Percentiles rank a stretch among this genome's conserved stretches.
Conservation (phyloP, 1,139 yeast genomes). For the Lodderomyces metapsilosis region DNA sequence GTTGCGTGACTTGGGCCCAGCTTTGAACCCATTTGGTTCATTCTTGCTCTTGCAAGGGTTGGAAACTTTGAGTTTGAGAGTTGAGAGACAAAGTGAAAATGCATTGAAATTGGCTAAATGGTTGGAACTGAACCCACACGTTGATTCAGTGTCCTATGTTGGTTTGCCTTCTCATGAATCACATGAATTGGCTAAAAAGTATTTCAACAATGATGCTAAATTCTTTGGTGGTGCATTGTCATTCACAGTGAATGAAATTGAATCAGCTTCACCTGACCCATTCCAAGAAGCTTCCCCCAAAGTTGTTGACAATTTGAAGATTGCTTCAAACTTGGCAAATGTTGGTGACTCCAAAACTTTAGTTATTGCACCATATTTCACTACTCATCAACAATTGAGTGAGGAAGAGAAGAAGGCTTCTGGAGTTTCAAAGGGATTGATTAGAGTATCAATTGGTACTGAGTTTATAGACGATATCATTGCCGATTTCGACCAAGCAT, state of each 20-base stretch:
- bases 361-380: conserved; percentile 92
- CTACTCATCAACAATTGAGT: conserved; percentile 88
- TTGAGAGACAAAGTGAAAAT: conserved; percentile 85
- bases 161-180: conserved; percentile 83
- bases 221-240: conserved; percentile 81
- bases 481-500: conserved; percentile 82
- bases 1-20: conserved; percentile 89
- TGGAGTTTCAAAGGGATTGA: conserved; percentile 85
- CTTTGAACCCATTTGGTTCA: conserved; percentile 83
- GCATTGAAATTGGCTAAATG: conserved; percentile 79
- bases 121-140: conserved; percentile 71
- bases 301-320: conserved; percentile 76
- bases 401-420: conserved; percentile 77
- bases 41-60: conserved; percentile 87
- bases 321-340: conserved; percentile 91
- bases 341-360: conserved; percentile 96
- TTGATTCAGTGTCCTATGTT: conserved; percentile 87
- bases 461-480: conserved; percentile 88
- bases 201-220: conserved; percentile 59
- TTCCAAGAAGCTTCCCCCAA: conserved; percentile 74
- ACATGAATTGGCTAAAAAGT: conserved; percentile 80
- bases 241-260: conserved; percentile 76
- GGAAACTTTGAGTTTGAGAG: conserved; percentile 90
- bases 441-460: conserved; percentile 87
- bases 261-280: conserved; percentile 47